These are phyloP conservation scores for Suillus subalutaceus DNA, from an alignment of 768 basidiomycete genomes.

Conservation along the genomic window DNA sequence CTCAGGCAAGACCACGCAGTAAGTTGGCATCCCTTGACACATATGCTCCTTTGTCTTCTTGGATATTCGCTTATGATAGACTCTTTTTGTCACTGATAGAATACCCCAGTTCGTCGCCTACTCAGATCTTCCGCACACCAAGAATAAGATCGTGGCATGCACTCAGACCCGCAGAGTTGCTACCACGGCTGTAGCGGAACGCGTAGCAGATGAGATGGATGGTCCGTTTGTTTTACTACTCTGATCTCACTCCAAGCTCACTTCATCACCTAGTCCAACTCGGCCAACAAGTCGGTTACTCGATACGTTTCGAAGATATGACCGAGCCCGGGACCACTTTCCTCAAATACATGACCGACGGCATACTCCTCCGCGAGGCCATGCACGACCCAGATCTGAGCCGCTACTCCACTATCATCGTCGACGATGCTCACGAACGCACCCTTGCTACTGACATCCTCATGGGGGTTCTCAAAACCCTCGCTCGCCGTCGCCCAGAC, in stretches of 20 bases:
- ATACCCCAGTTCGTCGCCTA: conserved; percentile 97
- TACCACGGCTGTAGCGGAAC: conserved; percentile 97
- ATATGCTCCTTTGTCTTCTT: conserved; percentile 22
- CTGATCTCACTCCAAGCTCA: background rate
- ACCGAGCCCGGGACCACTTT: conserved; percentile 87
- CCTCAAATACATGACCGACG: conserved; percentile 99
- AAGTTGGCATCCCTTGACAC: conserved; percentile 37
- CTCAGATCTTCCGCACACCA: conserved; percentile 89
- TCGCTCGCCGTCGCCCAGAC: conserved; percentile 80
- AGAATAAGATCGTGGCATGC: conserved; percentile 91
- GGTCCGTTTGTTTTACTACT: conserved; percentile 51
- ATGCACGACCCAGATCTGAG: conserved; percentile 93
- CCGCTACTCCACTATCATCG: conserved; percentile 96
- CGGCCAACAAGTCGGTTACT: conserved; percentile 95
- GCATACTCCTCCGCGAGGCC: conserved; percentile 97
- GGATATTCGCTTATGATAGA: conserved; percentile 28
- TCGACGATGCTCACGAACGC: conserved; percentile 98
- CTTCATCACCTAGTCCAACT: conserved; percentile 65
- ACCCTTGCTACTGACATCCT: conserved; percentile 98
- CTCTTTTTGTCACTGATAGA: conserved; percentile 47
- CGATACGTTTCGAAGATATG: conserved; percentile 94
- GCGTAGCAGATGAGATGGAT: conserved; percentile 99
- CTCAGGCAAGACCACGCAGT: conserved; percentile 96
- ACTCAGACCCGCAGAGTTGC: conserved; percentile 97
- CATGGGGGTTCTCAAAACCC: conserved; percentile 91